Base-by-base conservation (phyloP, 495 filamentous ascomycete species). In the Aspergillus baeticus region DNA sequence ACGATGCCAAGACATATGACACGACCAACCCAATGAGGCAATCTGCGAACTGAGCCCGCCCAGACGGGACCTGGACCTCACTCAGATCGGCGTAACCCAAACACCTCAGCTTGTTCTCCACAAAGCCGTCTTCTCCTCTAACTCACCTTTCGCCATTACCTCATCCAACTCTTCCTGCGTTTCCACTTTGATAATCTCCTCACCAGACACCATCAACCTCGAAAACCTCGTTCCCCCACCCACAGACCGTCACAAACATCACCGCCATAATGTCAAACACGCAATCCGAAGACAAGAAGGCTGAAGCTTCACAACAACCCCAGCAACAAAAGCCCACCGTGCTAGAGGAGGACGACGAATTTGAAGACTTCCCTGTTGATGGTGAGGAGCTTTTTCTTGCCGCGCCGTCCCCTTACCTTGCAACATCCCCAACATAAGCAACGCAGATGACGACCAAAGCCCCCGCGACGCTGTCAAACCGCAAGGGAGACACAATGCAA, bases 311-410 rank as follows among this genome's bases (percentile, higher is more conserved):
- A 17, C 68, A 78, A 54, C 70, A 78, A 43, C 65, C 69, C 33
- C 72, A 76, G 51, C 77, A 82, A 66, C 82, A 85, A 63, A 81
- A 80, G 49, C 77, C 83, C 41, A 78, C 87, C 50, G 84, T 89
- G 31, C 78, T 97, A 20, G 94, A 96, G 67, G 94, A 98, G 66
- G 94, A 98, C 64, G 94, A 98, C 69, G 94, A 98, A 76, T 98
- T 98, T 63, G 94, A 98, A 72, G 94, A 98, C 72, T 98, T 98
- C 72, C 95, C 94, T 23, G 88, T 96, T 50, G 93, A 98, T 78
- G 91, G 94, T 96, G 71, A 47, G 60, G 20, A 21, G 39, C 33
- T 13, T 34, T 15, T 11, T 11, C 44, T 29, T 31, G 8, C n/a
- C 5, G 20, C 21, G 33, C 14, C 17, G 23, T 21, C 22, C 5